Conservation (phyloP, 2,329 filamentous ascomycete species). For the Capronia americana region DNA sequence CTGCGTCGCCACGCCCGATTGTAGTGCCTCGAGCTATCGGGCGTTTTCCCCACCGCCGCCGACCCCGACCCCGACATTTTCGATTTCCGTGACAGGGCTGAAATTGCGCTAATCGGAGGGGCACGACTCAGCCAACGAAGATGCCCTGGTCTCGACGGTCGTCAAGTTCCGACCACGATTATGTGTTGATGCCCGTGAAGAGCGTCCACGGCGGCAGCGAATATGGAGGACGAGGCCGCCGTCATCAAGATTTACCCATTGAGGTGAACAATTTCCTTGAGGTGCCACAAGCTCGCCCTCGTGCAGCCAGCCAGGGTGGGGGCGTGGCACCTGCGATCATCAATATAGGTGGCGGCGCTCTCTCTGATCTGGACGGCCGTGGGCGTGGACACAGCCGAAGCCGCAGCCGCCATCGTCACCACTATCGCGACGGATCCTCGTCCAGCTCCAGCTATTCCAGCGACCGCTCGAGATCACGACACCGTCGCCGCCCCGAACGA, state of each 20-base stretch:
- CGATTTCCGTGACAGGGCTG: slow-evolving; percentile 19
- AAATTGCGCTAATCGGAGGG: slow-evolving; percentile 23
- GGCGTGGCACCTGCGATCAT: slow-evolving; percentile 34
- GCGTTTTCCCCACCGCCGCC: slow-evolving; percentile 29
- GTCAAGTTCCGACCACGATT: slow-evolving; percentile 31
- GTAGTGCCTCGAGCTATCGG: slow-evolving; percentile 2
- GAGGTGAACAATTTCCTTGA: slow-evolving; percentile 37
- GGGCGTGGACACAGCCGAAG: slow-evolving; percentile 30
- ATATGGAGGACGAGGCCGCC: slow-evolving; percentile 31
- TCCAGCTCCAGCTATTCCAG: slow-evolving; percentile 27
- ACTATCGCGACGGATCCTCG: slow-evolving; percentile 23
- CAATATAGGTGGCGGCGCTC: slow-evolving; percentile 31
- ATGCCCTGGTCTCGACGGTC: slow-evolving; percentile 32
- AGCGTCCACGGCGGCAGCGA: slow-evolving; percentile 27
- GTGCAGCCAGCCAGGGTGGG: slow-evolving; percentile 36
- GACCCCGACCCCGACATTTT: slow-evolving; percentile 10
- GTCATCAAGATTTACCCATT: slow-evolving; percentile 17
- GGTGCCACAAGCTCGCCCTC: slow-evolving; percentile 34
- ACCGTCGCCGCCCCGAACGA: slow-evolving; percentile 44
- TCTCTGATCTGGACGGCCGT: slow-evolving; percentile 11
- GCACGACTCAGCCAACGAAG: slow-evolving; percentile 7
- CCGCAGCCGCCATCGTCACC: slow-evolving; percentile 26
- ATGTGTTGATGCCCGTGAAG: slow-evolving; percentile 36
- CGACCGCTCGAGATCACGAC: slow-evolving; percentile 40
- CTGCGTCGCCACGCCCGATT: slow-evolving; percentile 9